Conservation (phyloP, 148 eudicot genomes). For the Camellia granthamiana region DNA sequence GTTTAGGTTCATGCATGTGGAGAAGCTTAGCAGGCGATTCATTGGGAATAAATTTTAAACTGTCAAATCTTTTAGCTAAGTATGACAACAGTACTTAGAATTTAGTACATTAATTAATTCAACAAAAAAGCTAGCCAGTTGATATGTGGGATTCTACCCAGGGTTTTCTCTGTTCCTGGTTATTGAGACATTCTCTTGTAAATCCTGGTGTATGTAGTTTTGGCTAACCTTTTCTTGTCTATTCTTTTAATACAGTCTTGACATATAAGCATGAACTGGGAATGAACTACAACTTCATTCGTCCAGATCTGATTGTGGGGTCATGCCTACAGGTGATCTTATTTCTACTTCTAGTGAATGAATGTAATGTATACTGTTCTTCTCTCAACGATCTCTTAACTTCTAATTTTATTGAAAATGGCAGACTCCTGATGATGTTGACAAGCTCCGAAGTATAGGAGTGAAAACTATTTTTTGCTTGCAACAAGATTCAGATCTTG, state of each 20-base stretch:
- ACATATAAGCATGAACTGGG: conserved; percentile 93
- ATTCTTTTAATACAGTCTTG: conserved; percentile 44
- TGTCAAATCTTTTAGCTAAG: neutral
- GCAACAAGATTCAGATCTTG: conserved; percentile 88
- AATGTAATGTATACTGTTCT: neutral
- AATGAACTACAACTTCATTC: conserved; percentile 86
- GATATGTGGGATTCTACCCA: neutral
- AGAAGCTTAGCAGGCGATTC: neutral
- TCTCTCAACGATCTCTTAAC: conserved; percentile 2
- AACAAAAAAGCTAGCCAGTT: neutral
- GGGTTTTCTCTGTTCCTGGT: neutral
- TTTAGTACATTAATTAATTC: too few relatives aligned
- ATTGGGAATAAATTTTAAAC: neutral
- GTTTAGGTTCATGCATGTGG: neutral
- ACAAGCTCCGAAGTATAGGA: conserved; percentile 76
- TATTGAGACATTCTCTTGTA: neutral
- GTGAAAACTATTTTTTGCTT: conserved; percentile 86
- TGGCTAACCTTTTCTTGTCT: conserved; percentile 6
- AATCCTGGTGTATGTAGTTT: neutral
- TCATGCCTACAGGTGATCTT: conserved; percentile 85
- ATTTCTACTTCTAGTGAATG: conserved; percentile 7
- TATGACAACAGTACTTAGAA: neutral
- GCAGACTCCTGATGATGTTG: conserved; percentile 90
- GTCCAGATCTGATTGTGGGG: conserved; percentile 87
- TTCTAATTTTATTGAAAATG: conserved; percentile 18